Conservation (phyloP, 305 asterid genomes). For the Coffea humblotiana region DNA sequence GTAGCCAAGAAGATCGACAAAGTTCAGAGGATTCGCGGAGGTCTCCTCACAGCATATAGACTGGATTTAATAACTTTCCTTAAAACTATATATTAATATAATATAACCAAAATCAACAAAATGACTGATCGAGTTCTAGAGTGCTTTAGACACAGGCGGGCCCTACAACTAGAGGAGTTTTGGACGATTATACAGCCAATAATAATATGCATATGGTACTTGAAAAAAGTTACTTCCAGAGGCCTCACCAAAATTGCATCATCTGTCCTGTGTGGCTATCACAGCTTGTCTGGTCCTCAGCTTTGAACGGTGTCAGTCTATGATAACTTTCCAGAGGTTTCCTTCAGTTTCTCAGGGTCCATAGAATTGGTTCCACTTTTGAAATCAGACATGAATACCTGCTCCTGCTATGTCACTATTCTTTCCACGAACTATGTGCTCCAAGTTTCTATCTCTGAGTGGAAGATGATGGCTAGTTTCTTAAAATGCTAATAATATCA, state of each 20-base stretch:
- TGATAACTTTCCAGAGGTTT: background rate
- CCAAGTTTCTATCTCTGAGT: conserved; percentile 14
- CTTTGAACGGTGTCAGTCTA: background rate
- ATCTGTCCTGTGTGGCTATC: conserved; percentile 1
- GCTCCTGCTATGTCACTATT: background rate
- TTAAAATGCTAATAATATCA: conserved; percentile 19
- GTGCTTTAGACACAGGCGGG: background rate
- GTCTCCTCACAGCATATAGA: background rate
- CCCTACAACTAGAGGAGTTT: background rate
- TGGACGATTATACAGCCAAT: background rate
- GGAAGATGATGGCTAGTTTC: conserved; percentile 20
- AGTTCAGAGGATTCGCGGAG: background rate
- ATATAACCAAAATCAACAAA: background rate
- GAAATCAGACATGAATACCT: background rate
- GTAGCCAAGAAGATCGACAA: too few species aligned
- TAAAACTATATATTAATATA: background rate
- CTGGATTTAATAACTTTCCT: background rate
- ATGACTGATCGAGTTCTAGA: background rate
- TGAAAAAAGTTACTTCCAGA: background rate
- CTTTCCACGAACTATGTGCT: conserved; percentile 31
- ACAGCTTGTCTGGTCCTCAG: background rate
- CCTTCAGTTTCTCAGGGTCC: conserved; percentile 6
- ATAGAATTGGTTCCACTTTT: background rate
- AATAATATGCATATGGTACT: background rate
- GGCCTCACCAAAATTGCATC: background rate